These are phyloP conservation scores for Cladophialophora bantiana DNA, from an alignment of 2,329 filamentous ascomycete species.

Conservation along the genomic window DNA sequence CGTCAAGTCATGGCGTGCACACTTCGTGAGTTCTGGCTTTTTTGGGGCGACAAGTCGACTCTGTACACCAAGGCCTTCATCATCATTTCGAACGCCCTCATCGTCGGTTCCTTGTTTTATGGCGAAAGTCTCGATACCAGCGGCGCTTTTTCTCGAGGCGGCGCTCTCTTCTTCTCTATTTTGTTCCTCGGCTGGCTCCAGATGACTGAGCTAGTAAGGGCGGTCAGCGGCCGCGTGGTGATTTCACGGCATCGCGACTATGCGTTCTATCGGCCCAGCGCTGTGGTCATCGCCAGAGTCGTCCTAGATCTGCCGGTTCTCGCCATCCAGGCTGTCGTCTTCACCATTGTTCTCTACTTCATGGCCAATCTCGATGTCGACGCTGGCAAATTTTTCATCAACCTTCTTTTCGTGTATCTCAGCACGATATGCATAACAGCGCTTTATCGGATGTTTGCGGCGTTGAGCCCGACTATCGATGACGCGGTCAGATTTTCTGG, in stretches of 20 bases:
- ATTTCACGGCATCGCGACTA: constrained; percentile 73
- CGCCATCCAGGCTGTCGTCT: constrained; percentile 64
- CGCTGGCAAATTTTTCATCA: constrained; percentile 71
- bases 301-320: constrained; percentile 69
- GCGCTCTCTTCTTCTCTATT: constrained; percentile 71
- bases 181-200: constrained; percentile 75
- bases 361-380: constrained; percentile 65
- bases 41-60: constrained; percentile 75
- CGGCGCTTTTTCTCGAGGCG: constrained; percentile 69
- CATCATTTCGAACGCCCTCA: constrained; percentile 74
- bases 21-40: constrained; percentile 78
- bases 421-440: constrained; percentile 68
- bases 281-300: constrained; percentile 67
- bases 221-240: constrained; percentile 73
- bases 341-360: constrained; percentile 71
- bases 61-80: constrained; percentile 82
- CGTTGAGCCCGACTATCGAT: constrained; percentile 69
- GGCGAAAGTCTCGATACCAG: constrained; percentile 66
- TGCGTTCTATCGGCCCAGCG: constrained; percentile 73
- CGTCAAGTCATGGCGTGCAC: constrained; percentile 70
- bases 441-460: constrained; percentile 71
- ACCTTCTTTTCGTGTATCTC: constrained; percentile 69
- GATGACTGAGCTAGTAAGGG: constrained; percentile 78
- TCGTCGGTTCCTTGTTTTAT: constrained; percentile 81
- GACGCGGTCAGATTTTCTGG: constrained; percentile 71